phyloP scores from a whole-genome alignment of 2,329 filamentous ascomycete genomes.

The Acrocalymma vagum region DNA sequence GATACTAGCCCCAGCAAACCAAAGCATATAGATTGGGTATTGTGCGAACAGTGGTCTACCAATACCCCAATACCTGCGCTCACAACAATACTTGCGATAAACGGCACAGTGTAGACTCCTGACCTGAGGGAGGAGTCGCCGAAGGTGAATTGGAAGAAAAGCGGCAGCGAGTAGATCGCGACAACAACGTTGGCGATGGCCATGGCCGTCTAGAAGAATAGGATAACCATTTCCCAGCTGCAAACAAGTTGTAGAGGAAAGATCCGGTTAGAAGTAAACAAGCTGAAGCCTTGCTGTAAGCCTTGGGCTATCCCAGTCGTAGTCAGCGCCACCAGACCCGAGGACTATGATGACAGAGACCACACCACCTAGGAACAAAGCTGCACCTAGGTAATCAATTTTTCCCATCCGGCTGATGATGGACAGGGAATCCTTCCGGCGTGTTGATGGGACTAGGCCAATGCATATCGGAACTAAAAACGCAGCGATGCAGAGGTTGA shows the following conservation, averaged over 20 bases:
- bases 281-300: constrained; percentile 54
- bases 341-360: constrained; percentile 57
- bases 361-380: constrained; percentile 53
- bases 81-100: constrained; percentile 14
- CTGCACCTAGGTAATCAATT: constrained; percentile 47
- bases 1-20: constrained; percentile 15
- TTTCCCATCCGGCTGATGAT: too few species aligned
- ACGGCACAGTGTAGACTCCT: constrained; percentile 18
- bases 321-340: constrained; percentile 59
- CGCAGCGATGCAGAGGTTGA: constrained; percentile 18
- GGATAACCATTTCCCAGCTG: constrained; percentile 29
- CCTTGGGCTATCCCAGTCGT: constrained; percentile 56
- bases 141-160: constrained; percentile 13
- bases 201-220: constrained; percentile 5
- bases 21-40: constrained; percentile 20
- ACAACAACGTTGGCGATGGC: constrained; percentile 7
- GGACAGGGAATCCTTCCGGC: too few species aligned
- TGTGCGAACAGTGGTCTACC: constrained; percentile 16
- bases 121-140: constrained; percentile 14
- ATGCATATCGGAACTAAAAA: constrained; percentile 33
- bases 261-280: constrained; percentile 58
- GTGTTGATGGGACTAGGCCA: constrained; percentile 36
- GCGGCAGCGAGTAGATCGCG: constrained; percentile 9
- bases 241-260: constrained; percentile 60
- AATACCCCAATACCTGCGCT: constrained; percentile 13